These are phyloP conservation scores for Leishmania lainsoni DNA, from an alignment of 208 protist species.

Conservation along the genomic window DNA sequence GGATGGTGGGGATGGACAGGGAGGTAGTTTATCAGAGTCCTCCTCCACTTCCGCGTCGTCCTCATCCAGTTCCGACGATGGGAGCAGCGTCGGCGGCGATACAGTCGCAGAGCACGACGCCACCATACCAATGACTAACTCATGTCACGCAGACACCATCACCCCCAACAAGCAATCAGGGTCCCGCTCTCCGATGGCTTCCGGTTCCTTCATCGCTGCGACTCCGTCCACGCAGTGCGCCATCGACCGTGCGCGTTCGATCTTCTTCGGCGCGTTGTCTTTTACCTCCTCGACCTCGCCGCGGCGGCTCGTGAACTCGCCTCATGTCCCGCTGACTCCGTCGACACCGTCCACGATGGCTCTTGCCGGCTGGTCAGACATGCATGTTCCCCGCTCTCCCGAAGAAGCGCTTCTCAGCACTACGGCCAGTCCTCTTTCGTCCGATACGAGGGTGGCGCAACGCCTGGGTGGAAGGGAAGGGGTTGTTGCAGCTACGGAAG, in stretches of 20 bases:
- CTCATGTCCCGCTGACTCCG: constrained; percentile 52
- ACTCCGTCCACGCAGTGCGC: constrained; percentile 33
- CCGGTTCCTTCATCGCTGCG: not conserved
- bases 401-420: not conserved
- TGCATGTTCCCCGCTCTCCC: not conserved
- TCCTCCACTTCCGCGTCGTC: not conserved
- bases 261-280: constrained; percentile 68
- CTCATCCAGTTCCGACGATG: not conserved
- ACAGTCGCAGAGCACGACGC: not conserved
- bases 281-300: constrained; percentile 70
- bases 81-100: not conserved
- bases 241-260: constrained; percentile 55
- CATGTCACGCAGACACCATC: not conserved
- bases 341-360: constrained; percentile 12
- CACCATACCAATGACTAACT: not conserved
- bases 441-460: not conserved
- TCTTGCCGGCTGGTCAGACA: not conserved
- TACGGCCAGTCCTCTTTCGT: not conserved
- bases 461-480: not conserved
- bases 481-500: not conserved
- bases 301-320: constrained; percentile 51
- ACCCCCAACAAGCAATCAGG: not conserved
- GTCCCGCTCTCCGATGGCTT: not conserved
- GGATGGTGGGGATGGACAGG: not conserved
- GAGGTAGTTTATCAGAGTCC: not conserved